Evolutionary conservation across 345 rosid species (phyloP), one percentile per base, ranked within the genome.

Genomic region (Alliaria petiolata): DNA sequence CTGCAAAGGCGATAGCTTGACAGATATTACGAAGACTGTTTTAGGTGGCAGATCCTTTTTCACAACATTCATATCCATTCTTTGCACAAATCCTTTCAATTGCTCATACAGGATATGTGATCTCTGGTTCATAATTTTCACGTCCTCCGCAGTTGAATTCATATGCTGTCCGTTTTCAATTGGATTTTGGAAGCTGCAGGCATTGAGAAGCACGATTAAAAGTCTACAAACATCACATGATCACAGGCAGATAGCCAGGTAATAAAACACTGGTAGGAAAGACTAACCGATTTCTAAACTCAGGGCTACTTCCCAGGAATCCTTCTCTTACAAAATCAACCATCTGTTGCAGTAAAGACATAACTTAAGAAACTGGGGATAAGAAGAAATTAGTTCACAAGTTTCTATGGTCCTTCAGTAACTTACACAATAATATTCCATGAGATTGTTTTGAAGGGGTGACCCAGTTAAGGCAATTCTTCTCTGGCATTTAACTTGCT

Each of bases 301-400:
- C 99, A 26, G 87, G 97, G 78, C 99, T 95, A 86, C 98, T 92
- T 44, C 99, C 99, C 65, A 95, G 89, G 79, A 95, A 95, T 80
- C 99, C 99, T 87, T 95, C 99, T 86, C 99, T 83, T 17, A 95
- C 99, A 80, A 95, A 95, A 81, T 95, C 99, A 81, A 95, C 99
- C 99, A 95, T 95, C 99, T 95, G 89, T 80, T 49, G 56, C 74
- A 84, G 34, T 78, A 36, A 57, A 72, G 77, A 25, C 63, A 76
- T 39, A 51, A 34, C 13, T 58, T 42, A 57, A 38, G 17, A 50
- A 49, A 15, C 43, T 57, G 54, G 40, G 36, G 33, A 3, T 15
- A 19, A 16, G 15, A 65, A 49, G 3, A 54, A 62, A 17, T 49
- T 30, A 39, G 9, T 43, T 25, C 50, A 59, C 26, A 57, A 58